Conservation (phyloP, 2,329 filamentous ascomycete genomes). For the Fusarium sp. region DNA sequence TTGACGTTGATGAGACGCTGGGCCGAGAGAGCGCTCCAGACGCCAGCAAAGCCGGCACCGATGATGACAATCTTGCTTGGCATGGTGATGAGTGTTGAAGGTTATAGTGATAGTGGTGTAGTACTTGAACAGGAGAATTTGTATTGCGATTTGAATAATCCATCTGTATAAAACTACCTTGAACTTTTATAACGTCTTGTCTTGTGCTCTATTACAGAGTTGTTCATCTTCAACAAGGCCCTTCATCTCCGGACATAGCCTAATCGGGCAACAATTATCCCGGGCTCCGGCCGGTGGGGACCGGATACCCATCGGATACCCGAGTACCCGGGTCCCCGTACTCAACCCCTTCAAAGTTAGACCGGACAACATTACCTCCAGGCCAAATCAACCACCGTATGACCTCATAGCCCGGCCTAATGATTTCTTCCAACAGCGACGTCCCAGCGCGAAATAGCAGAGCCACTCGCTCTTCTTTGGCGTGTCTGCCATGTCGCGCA, state of each 20-base stretch:
- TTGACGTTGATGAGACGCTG: conserved; percentile 15
- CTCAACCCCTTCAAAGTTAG: neutral
- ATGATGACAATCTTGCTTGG: conserved; percentile 18
- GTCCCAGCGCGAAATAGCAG: neutral
- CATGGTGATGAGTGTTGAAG: neutral
- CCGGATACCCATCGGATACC: conserved; percentile 13
- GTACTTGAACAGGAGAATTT: neutral
- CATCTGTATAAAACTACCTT: neutral
- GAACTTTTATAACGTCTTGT: neutral
- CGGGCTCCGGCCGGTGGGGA: neutral
- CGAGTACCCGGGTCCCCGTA: conserved; percentile 12
- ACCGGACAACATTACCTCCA: neutral
- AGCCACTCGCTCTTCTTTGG: conserved; percentile 48
- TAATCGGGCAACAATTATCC: conserved; percentile 1
- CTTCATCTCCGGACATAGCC: neutral
- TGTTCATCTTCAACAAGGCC: neutral
- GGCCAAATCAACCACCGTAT: neutral
- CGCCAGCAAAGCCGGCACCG: conserved; percentile 16
- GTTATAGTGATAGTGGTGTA: neutral
- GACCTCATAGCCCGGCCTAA: neutral
- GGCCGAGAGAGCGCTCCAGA: conserved; percentile 29
- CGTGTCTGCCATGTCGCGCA: conserved; percentile 63
- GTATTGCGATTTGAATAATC: neutral
- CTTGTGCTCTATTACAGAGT: neutral
- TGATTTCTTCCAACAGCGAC: neutral